Evolutionary conservation across 352 stramenopile species (phyloP).

Genomic region (Blastocystis sp.): DNA sequence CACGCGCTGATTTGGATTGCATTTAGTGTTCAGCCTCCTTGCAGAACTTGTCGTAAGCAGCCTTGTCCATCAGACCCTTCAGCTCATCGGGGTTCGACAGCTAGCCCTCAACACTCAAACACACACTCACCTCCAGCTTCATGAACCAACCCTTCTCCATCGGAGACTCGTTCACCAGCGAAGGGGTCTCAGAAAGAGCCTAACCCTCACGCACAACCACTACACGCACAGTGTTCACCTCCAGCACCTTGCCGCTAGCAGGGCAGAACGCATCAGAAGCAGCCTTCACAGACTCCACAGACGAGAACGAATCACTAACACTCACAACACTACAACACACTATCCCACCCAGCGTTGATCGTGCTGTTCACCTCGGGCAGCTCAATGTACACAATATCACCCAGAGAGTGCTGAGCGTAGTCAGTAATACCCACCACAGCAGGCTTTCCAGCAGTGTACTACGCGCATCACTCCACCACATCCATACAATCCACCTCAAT

Average conservation of each 20-base stretch:
- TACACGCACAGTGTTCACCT: constrained; percentile 82
- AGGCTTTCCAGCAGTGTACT: constrained; percentile 69
- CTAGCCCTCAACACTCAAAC: constrained; percentile 30
- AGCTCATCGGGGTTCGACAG: constrained; percentile 69
- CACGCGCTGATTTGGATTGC: background rate
- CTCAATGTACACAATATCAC: constrained; percentile 94
- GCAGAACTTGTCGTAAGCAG: constrained; percentile 70
- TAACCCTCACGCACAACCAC: constrained; percentile 2
- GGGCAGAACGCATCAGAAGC: constrained; percentile 89
- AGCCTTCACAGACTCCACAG: constrained; percentile 94
- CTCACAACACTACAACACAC: constrained; percentile 27
- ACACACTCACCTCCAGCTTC: constrained; percentile 69
- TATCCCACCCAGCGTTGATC: constrained; percentile 76
- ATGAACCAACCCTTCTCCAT: constrained; percentile 71
- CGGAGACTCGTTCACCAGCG: constrained; percentile 70
- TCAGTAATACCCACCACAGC: constrained; percentile 88
- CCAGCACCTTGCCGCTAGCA: constrained; percentile 84
- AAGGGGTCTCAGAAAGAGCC: constrained; percentile 69
- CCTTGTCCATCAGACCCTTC: constrained; percentile 69
- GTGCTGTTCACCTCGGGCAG: constrained; percentile 86
- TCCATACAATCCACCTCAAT: constrained; percentile 56
- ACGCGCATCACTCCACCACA: background rate
- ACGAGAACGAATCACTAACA: constrained; percentile 85
- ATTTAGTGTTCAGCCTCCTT: constrained; percentile 70
- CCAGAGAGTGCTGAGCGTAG: constrained; percentile 91